Base-by-base conservation (phyloP, 2,329 filamentous ascomycete genomes). In the Pseudogymnoascus sp. region DNA sequence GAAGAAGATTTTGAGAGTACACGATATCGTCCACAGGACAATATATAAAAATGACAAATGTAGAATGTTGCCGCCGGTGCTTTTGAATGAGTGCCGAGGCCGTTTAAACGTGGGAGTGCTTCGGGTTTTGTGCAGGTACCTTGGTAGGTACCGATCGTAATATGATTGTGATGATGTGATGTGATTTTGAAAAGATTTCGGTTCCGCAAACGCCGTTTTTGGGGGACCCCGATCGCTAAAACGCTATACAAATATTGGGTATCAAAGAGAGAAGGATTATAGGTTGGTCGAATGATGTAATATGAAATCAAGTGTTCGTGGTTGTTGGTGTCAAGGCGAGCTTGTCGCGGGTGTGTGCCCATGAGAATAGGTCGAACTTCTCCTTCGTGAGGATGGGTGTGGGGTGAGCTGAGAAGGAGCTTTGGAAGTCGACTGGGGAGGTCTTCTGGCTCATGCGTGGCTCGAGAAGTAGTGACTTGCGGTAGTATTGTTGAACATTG, bases 391-490 rank as follows among this genome's bases (percentile, higher is more conserved):
- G 36, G 42, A 53, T 62, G n/a, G 61, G 26, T 62, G 65, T 64
- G 67, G 70, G 65, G 70, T 62, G 9, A 62, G 63, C 11, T 42
- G 61, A 21, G 21, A 35, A 17, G 62, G 64, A 60, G 59, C 38
- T 65, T 61, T 60, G 40, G 26, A 61, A 67, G 28, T 74, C 69
- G 44, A 72, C 64, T 15, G 69, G 69, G 64, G 71, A 73, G 17
- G 65, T 65, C 63, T 63, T 68, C 40, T 68, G 66, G 36, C 68
- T 68, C 60, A 81, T 80, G 17, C 81, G 76, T 26, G 87, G 87
- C 69, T 90, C 87, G 10, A 90, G 78, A 6, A 87, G 75, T 21
- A 89, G 76, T 59, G 86, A 89, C 60, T 87, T 85, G 42, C 87
- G 82, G 71, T 89, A 89, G 67, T 88, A 86, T 67, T 80, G 82